Evolutionary conservation across 169 alveolate species (phyloP).

Genomic region (Plasmodium falciparum): DNA sequence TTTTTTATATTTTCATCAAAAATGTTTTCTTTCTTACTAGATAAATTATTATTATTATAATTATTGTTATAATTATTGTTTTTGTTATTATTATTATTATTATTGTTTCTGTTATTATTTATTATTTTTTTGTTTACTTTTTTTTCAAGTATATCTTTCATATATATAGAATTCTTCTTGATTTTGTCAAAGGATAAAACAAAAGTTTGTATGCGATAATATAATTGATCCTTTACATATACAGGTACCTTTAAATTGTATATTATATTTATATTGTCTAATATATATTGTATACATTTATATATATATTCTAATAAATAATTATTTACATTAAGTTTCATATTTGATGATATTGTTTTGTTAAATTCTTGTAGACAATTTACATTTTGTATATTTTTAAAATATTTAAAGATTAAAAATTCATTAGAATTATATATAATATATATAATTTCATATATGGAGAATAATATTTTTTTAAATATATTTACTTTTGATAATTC

Average conservation of each 20-base stretch:
- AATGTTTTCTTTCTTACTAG: not conserved
- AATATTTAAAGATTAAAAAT: slow-evolving; percentile 38
- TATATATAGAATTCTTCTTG: not conserved
- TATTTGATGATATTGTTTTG: not conserved
- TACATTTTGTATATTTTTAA: slow-evolving; percentile 26
- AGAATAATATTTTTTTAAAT: slow-evolving; percentile 22
- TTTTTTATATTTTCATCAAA: slow-evolving; percentile 6
- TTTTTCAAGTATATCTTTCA: too few relatives aligned
- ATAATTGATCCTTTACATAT: slow-evolving; percentile 40
- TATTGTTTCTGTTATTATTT: too few relatives aligned
- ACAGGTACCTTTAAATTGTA: slow-evolving; percentile 18
- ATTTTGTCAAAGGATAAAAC: slow-evolving; percentile 13
- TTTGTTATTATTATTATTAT: not conserved
- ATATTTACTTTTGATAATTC: slow-evolving; percentile 1
- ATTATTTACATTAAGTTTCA: slow-evolving; percentile 34
- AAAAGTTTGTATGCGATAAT: slow-evolving; percentile 2
- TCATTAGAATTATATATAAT: slow-evolving; percentile 49
- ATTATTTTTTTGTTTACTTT: too few relatives aligned
- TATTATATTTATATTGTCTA: slow-evolving; percentile 15
- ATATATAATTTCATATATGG: slow-evolving; percentile 55
- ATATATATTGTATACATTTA: slow-evolving; percentile 6
- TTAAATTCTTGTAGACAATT: slow-evolving; percentile 11
- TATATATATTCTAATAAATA: slow-evolving; percentile 34
- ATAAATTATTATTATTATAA: not conserved
- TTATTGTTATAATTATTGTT: not conserved